A percentile compares a stretch with the other conserved stretches of the same genome.
These are phyloP conservation scores for Apiotrichum mycotoxinovorans DNA, from an alignment of 1,284 basidiomycete species.

Conservation along the genomic window DNA sequence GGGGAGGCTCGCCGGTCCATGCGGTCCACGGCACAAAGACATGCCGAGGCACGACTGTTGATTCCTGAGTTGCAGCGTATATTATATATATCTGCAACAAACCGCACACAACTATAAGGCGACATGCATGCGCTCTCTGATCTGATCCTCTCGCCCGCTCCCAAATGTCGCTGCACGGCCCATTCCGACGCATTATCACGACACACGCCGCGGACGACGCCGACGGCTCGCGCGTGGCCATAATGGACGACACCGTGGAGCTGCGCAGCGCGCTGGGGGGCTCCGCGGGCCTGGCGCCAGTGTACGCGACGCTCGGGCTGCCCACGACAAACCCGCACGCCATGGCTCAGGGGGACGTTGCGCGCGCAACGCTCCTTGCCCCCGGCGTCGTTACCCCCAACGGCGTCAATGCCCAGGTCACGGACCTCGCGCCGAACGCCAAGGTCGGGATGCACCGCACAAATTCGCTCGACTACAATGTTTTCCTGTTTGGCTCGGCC, in stretches of 20 bases:
- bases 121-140: background rate
- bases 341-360: slow-evolving; percentile 22
- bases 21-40: background rate
- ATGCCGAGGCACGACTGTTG: background rate
- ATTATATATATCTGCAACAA: background rate
- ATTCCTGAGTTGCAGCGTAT: background rate
- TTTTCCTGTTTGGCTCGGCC: slow-evolving; percentile 35
- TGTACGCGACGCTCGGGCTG: slow-evolving; percentile 34
- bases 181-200: slow-evolving; percentile 39
- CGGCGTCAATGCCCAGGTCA: slow-evolving; percentile 44
- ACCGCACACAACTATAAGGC: too few relatives aligned
- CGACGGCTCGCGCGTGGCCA: slow-evolving; percentile 24
- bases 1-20: too few relatives aligned
- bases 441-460: slow-evolving; percentile 41
- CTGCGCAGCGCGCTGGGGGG: slow-evolving; percentile 26
- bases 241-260: slow-evolving; percentile 26
- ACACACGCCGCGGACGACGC: slow-evolving; percentile 27
- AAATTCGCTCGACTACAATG: slow-evolving; percentile 43
- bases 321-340: slow-evolving; percentile 26
- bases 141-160: background rate
- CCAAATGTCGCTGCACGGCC: slow-evolving; percentile 3
- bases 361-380: slow-evolving; percentile 16
- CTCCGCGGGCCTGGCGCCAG: slow-evolving; percentile 28
- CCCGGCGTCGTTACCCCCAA: slow-evolving; percentile 31
- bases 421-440: slow-evolving; percentile 37